phyloP scores from a whole-genome alignment of 176 grass and related monocot species.

The Lolium multiflorum region DNA sequence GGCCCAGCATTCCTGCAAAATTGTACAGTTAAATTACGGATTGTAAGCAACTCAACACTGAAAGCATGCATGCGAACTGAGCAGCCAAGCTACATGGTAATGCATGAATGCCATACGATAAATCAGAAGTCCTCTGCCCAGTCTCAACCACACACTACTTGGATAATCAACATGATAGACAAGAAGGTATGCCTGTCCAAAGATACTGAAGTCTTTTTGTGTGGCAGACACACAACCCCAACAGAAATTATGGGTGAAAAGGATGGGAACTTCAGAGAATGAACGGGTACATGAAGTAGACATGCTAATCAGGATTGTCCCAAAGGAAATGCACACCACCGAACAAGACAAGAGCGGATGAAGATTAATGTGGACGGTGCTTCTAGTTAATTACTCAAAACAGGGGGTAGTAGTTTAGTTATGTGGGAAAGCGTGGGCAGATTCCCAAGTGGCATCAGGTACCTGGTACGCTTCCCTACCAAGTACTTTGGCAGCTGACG shows the following conservation, averaged over 20 bases:
- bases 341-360: not conserved
- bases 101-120: not conserved
- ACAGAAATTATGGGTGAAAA: not conserved
- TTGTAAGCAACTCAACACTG: conserved; percentile 20
- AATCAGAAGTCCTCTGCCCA: not conserved
- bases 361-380: not conserved
- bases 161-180: not conserved
- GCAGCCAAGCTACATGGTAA: conserved; percentile 12
- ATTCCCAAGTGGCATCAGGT: not conserved
- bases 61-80: conserved; percentile 21
- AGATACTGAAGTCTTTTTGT: not conserved
- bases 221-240: not conserved
- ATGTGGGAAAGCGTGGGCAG: conserved; percentile 4
- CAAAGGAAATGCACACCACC: not conserved
- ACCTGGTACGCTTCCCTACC: not conserved
- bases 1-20: conserved; percentile 59
- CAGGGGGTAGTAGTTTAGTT: not conserved
- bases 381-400: not conserved
- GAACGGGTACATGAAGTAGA: not conserved
- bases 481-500: not conserved
- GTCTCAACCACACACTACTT: not conserved
- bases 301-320: conserved; percentile 14
- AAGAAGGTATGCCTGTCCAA: not conserved
- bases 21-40: not conserved
- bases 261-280: not conserved